These are phyloP conservation scores for Thalassiosira mediterranea DNA, from an alignment of 352 stramenopile genomes.

Conservation along the genomic window DNA sequence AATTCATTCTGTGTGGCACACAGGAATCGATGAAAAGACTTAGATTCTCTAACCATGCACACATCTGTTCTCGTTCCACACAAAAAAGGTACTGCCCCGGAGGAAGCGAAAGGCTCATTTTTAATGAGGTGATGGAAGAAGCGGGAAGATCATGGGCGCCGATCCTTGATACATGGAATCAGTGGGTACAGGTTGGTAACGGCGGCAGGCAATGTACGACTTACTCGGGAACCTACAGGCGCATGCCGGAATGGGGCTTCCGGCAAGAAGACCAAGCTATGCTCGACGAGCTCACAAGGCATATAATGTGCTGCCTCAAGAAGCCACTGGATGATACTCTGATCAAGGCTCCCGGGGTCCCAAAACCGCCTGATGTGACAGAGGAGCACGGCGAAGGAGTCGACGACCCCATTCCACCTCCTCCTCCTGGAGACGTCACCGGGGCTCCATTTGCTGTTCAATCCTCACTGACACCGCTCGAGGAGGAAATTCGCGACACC, in stretches of 20 bases:
- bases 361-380: not conserved
- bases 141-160: constrained; percentile 25
- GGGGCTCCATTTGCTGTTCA: not conserved
- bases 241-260: not conserved
- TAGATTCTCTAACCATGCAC: too few species aligned
- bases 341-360: not conserved
- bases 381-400: constrained; percentile 1
- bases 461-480: constrained; percentile 4
- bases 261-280: not conserved
- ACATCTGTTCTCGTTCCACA: too few species aligned
- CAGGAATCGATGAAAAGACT: too few species aligned
- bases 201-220: constrained; percentile 5
- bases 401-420: constrained; percentile 4
- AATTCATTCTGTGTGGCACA: too few species aligned
- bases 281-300: constrained; percentile 18
- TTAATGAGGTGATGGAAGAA: constrained; percentile 37
- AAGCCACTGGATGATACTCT: constrained; percentile 6
- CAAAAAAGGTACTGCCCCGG: constrained; percentile 49
- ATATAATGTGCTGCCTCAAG: constrained; percentile 35
- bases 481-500: constrained; percentile 8
- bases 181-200: constrained; percentile 42
- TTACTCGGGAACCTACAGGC: not conserved
- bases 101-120: constrained; percentile 20
- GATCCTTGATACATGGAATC: constrained; percentile 13
- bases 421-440: not conserved